Percentiles rank a stretch among this genome's conserved stretches.
Evolutionary conservation across 768 basidiomycete genomes (phyloP).

Genomic region (Chalciporus chontae): DNA sequence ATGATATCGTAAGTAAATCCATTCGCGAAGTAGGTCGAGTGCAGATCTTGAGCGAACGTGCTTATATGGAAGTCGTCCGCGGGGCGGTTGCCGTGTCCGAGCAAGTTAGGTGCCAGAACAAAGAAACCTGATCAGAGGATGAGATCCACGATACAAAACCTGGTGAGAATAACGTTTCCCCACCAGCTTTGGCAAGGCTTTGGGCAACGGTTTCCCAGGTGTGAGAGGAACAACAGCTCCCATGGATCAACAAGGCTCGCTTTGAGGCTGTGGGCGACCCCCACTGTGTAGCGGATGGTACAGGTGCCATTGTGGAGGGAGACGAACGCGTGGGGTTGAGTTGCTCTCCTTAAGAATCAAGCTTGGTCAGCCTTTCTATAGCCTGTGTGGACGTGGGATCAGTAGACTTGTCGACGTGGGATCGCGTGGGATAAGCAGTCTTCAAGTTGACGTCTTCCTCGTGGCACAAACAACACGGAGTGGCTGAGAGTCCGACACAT

Average conservation of each 20-base stretch:
- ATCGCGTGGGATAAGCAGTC: too few species aligned
- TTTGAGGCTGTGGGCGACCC: constrained; percentile 12
- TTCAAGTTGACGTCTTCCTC: too few species aligned
- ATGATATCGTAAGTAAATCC: constrained; percentile 13
- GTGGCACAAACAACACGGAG: too few species aligned
- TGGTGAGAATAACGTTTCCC: not conserved
- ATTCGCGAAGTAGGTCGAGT: constrained; percentile 13
- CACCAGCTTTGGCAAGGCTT: constrained; percentile 10
- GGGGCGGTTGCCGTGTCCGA: constrained; percentile 14
- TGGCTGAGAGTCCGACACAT: too few species aligned
- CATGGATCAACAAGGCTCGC: constrained; percentile 16
- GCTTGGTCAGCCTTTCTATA: too few species aligned
- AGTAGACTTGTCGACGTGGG: too few species aligned
- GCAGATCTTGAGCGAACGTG: constrained; percentile 12
- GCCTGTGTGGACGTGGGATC: too few species aligned
- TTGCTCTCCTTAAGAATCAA: too few species aligned
- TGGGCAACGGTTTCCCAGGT: constrained; percentile 13
- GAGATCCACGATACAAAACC: not conserved
- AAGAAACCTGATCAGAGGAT: constrained; percentile 7
- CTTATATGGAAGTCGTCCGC: constrained; percentile 9
- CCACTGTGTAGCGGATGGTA: constrained; percentile 17
- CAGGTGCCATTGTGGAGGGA: constrained; percentile 6
- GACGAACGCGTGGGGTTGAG: too few species aligned
- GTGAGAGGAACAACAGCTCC: constrained; percentile 10
- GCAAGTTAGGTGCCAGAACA: constrained; percentile 16